phyloP scores from a whole-genome alignment of 1,284 basidiomycete species.

The Ceratobasidium sp. region DNA sequence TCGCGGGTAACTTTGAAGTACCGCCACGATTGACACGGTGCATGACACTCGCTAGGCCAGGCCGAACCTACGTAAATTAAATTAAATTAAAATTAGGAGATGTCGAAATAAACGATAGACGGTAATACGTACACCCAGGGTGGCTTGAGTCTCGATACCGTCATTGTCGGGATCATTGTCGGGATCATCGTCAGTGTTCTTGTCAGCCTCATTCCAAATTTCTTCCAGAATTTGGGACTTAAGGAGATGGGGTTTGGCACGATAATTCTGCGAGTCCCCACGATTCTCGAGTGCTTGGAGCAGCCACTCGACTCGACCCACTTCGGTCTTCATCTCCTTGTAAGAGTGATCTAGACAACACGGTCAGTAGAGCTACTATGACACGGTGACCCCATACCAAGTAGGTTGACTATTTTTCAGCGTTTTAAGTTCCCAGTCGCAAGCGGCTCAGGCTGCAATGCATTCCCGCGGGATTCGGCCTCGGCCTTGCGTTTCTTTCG shows the following conservation, averaged over 20 bases:
- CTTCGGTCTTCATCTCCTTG: neutral
- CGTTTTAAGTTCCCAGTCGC: neutral
- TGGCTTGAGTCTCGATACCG: no score
- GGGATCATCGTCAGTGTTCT: no score
- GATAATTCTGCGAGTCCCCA: neutral
- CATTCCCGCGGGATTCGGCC: neutral
- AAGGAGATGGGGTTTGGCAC: neutral
- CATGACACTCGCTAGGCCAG: no score
- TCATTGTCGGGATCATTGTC: no score
- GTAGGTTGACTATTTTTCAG: neutral
- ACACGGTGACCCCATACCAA: neutral
- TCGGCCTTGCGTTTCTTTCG: neutral
- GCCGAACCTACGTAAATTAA: no score
- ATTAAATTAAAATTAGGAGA: no score
- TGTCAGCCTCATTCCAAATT: no score
- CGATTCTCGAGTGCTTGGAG: neutral
- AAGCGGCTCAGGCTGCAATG: neutral
- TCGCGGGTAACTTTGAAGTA: no score
- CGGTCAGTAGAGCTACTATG: neutral
- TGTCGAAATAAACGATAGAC: no score
- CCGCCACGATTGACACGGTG: no score
- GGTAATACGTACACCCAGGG: no score
- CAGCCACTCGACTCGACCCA: neutral
- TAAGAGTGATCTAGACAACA: neutral
- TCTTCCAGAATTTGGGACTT: neutral